These are phyloP conservation scores for Malassezia sp. DNA, from an alignment of 1,284 basidiomycete genomes.

Conservation along the genomic window DNA sequence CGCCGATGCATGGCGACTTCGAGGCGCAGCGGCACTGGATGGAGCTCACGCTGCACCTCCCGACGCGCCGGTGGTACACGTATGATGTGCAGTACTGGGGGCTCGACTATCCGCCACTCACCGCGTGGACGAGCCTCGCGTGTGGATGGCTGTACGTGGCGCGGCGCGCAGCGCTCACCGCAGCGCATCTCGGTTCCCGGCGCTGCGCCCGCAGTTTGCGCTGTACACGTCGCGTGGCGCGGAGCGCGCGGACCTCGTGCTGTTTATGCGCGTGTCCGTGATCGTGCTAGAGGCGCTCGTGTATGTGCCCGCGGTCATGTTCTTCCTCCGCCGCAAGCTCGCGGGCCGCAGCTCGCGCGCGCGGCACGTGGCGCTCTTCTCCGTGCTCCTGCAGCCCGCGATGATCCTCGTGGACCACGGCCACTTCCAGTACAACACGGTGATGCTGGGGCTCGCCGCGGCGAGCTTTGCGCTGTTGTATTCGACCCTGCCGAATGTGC, in stretches of 20 bases:
- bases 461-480: conserved; percentile 33
- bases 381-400: conserved; percentile 68
- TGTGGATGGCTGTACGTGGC: conserved; percentile 22
- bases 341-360: conserved; percentile 34
- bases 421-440: conserved; percentile 61
- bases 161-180: too few relatives aligned
- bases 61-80: conserved; percentile 65
- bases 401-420: conserved; percentile 76
- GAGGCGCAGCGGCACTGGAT: conserved; percentile 92
- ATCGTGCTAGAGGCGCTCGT: conserved; percentile 59
- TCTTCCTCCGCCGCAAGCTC: conserved; percentile 30
- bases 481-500: conserved; percentile 36
- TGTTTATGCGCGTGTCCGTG: conserved; percentile 72
- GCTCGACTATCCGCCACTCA: conserved; percentile 68
- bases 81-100: conserved; percentile 84
- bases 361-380: conserved; percentile 40
- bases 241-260: conserved; percentile 53
- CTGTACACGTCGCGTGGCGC: conserved; percentile 64
- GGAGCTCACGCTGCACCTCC: conserved; percentile 69
- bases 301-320: conserved; percentile 58
- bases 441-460: conserved; percentile 43
- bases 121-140: conserved; percentile 53
- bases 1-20: conserved; percentile 80
- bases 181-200: conserved; percentile 19
- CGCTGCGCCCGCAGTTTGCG: conserved; percentile 50